Evolutionary conservation across 2,329 filamentous ascomycete genomes (phyloP).

Genomic region (Aspergillus calidoustus): DNA sequence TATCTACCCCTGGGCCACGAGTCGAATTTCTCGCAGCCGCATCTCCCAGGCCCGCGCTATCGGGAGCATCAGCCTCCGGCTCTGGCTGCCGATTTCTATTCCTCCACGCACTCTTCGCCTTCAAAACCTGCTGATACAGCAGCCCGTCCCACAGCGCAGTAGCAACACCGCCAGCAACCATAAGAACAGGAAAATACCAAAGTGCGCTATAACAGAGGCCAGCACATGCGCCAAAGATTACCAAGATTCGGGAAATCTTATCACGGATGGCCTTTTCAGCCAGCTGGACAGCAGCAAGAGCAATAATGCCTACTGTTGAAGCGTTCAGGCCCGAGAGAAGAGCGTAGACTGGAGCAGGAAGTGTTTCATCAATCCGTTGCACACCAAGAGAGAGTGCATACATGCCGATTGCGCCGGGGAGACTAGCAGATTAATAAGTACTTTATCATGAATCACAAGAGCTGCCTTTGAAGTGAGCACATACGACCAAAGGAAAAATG

Average conservation of each 20-base stretch:
- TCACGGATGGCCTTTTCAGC: constrained; percentile 54
- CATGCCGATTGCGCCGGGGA: constrained; percentile 74
- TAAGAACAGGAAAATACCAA: constrained; percentile 63
- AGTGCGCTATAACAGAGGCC: no score
- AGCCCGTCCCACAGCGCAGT: constrained; percentile 62
- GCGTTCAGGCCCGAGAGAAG: no score
- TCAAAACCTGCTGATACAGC: constrained; percentile 52
- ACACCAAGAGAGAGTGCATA: constrained; percentile 62
- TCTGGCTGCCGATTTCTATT: constrained; percentile 22
- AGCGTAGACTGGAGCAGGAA: no score
- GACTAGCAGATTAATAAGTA: constrained; percentile 42
- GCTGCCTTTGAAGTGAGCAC: constrained; percentile 5
- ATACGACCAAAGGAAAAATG: constrained; percentile 68
- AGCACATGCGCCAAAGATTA: no score
- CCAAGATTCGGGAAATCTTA: constrained; percentile 45
- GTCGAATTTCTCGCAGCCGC: neutral
- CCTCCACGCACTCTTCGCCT: constrained; percentile 31
- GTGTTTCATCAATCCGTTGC: no score
- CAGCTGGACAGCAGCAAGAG: no score
- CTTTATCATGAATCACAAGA: no score
- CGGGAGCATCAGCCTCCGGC: constrained; percentile 19
- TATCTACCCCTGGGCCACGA: neutral
- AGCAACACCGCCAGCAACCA: constrained; percentile 58
- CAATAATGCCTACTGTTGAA: no score
- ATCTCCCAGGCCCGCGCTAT: constrained; percentile 13